Evolutionary conservation across 371 early-diverging fungal genomes (phyloP).

Genomic region (Actinomortierella wolfii): DNA sequence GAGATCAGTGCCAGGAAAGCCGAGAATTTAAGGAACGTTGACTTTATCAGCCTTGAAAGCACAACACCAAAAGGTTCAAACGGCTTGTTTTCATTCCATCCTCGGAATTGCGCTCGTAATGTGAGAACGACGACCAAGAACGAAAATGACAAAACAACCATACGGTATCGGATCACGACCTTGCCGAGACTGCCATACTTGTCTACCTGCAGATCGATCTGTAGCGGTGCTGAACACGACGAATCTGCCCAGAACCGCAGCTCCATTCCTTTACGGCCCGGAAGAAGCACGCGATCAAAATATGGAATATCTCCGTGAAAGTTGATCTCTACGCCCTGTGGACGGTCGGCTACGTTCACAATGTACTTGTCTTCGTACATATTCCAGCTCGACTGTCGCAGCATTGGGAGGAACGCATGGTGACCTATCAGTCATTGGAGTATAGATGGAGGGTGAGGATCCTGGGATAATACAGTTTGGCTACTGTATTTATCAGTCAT

Average conservation of each 20-base stretch:
- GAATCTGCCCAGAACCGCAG: constrained; percentile 79
- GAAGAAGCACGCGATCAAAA: constrained; percentile 46
- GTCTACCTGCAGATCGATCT: constrained; percentile 64
- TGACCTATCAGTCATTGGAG: constrained; percentile 6
- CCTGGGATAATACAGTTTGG: not conserved
- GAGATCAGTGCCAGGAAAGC: constrained; percentile 26
- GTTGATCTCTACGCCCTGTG: constrained; percentile 57
- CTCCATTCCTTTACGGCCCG: constrained; percentile 55
- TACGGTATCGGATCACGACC: constrained; percentile 73
- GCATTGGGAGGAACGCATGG: constrained; percentile 55
- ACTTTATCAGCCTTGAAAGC: constrained; percentile 19
- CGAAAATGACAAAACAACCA: constrained; percentile 69
- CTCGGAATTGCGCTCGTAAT: constrained; percentile 62
- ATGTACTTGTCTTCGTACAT: constrained; percentile 78
- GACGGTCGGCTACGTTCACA: constrained; percentile 45
- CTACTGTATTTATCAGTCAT: not conserved
- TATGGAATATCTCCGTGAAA: constrained; percentile 79
- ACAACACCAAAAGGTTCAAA: constrained; percentile 35
- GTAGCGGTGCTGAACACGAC: constrained; percentile 54
- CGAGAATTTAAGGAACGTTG: constrained; percentile 36
- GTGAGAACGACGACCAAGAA: constrained; percentile 69
- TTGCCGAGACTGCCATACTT: constrained; percentile 79
- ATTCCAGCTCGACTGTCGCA: constrained; percentile 73
- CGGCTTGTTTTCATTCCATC: constrained; percentile 58
- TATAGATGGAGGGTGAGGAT: not conserved